phyloP scores from a whole-genome alignment of 2,329 filamentous ascomycete species.

The Fonsecaea nubica region DNA sequence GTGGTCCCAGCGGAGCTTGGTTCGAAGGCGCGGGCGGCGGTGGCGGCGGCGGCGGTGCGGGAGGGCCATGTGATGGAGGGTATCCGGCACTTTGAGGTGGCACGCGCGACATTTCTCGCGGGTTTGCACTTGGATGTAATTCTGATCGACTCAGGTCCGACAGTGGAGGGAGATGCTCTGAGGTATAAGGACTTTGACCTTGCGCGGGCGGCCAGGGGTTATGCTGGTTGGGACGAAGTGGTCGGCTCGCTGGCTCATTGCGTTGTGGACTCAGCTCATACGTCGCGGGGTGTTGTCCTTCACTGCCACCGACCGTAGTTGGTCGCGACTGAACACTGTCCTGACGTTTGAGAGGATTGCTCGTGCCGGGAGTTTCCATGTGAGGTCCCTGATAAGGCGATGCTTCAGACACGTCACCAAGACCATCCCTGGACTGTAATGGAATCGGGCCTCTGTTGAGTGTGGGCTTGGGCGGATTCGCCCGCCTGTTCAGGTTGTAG shows the following conservation, averaged over 20 bases:
- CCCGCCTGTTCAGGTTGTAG: constrained; percentile 75
- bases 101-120: constrained; percentile 35
- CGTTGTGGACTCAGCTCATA: constrained; percentile 52
- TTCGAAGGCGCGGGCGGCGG: constrained; percentile 10
- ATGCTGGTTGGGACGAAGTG: constrained; percentile 33
- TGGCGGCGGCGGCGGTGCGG: constrained; percentile 1
- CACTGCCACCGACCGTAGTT: constrained; percentile 47
- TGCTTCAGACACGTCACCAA: constrained; percentile 45
- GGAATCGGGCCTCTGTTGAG: constrained; percentile 72
- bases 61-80: constrained; percentile 7
- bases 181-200: constrained; percentile 30
- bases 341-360: constrained; percentile 41
- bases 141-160: constrained; percentile 36
- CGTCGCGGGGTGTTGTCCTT: constrained; percentile 51
- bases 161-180: constrained; percentile 37
- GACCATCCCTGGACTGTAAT: constrained; percentile 80
- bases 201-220: constrained; percentile 33
- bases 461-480: constrained; percentile 75
- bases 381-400: constrained; percentile 25
- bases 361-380: constrained; percentile 20
- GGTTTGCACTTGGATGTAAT: constrained; percentile 17
- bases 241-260: constrained; percentile 33
- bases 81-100: constrained; percentile 28
- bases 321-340: constrained; percentile 52
- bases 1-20: constrained; percentile 1